Percentiles rank a stretch among this genome's conserved stretches.
These are phyloP conservation scores for Plasmodium coatneyi DNA, from an alignment of 169 alveolate genomes.

Conservation along the genomic window DNA sequence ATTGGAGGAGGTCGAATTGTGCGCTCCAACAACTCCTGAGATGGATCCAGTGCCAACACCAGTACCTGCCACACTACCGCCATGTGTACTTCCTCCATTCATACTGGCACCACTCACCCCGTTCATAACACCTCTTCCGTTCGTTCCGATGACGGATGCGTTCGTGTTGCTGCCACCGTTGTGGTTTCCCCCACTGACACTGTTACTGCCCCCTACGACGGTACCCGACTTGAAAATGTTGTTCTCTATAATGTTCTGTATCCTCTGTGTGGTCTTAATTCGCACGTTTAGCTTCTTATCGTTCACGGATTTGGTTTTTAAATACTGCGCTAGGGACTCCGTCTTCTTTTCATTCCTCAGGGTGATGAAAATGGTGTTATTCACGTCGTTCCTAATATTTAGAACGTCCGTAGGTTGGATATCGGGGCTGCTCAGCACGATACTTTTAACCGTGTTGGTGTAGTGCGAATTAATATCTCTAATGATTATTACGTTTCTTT, in stretches of 20 bases:
- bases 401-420: conserved; percentile 46
- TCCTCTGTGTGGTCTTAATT: conserved; percentile 62
- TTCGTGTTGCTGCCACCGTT: background rate
- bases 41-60: background rate
- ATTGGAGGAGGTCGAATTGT: background rate
- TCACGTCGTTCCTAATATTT: conserved; percentile 54
- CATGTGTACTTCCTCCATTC: background rate
- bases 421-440: conserved; percentile 36
- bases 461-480: conserved; percentile 68
- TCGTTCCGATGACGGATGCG: background rate
- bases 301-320: conserved; percentile 57
- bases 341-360: conserved; percentile 69
- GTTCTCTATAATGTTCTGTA: conserved; percentile 63
- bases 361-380: conserved; percentile 72
- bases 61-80: background rate
- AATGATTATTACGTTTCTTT: conserved; percentile 44
- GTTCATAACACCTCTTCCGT: background rate
- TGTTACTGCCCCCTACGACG: background rate
- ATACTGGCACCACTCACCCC: background rate
- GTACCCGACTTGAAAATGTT: conserved; percentile 47
- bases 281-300: conserved; percentile 65
- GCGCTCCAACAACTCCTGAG: background rate
- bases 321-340: conserved; percentile 60
- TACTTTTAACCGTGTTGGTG: conserved; percentile 38
- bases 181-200: background rate